These are phyloP conservation scores for Carex kokanica DNA, from an alignment of 176 grass and related monocot species.

Conservation along the genomic window DNA sequence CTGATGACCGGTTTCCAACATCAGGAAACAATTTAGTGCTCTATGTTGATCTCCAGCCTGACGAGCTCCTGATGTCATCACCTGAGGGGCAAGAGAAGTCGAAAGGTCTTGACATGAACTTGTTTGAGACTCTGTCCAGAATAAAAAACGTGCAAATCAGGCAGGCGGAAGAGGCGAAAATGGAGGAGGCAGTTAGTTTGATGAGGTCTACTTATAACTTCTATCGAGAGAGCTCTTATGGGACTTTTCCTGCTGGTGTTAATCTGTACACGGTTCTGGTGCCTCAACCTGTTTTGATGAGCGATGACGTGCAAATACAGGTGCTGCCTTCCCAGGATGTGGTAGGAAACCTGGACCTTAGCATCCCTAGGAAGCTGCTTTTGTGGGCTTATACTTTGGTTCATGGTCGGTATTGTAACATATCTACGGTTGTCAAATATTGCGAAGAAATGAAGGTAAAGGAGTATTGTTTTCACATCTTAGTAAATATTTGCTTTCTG, in stretches of 20 bases:
- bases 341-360: slow-evolving; percentile 62
- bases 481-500: neutral
- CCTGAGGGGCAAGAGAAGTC: slow-evolving; percentile 68
- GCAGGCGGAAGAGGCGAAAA: slow-evolving; percentile 75
- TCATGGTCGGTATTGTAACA: slow-evolving; percentile 67
- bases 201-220: slow-evolving; percentile 90
- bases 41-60: slow-evolving; percentile 83
- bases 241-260: slow-evolving; percentile 76
- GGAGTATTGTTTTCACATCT: neutral
- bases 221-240: slow-evolving; percentile 83
- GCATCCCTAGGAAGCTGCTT: slow-evolving; percentile 95
- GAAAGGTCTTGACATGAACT: slow-evolving; percentile 96
- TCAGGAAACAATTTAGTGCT: slow-evolving; percentile 56
- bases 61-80: slow-evolving; percentile 73
- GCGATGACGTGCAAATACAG: slow-evolving; percentile 30
- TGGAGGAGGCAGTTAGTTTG: slow-evolving; percentile 79
- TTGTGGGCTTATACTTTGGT: slow-evolving; percentile 78
- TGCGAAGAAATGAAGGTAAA: slow-evolving; percentile 93
- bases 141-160: slow-evolving; percentile 82
- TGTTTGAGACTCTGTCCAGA: slow-evolving; percentile 78
- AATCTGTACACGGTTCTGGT: slow-evolving; percentile 62
- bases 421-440: slow-evolving; percentile 79
- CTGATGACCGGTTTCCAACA: slow-evolving; percentile 33
- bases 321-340: slow-evolving; percentile 37
- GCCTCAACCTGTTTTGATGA: slow-evolving; percentile 27